Evolutionary conservation across 495 filamentous ascomycete genomes (phyloP), one percentile per base, ranked within the genome.

Genomic region (Cryomyces minteri): DNA sequence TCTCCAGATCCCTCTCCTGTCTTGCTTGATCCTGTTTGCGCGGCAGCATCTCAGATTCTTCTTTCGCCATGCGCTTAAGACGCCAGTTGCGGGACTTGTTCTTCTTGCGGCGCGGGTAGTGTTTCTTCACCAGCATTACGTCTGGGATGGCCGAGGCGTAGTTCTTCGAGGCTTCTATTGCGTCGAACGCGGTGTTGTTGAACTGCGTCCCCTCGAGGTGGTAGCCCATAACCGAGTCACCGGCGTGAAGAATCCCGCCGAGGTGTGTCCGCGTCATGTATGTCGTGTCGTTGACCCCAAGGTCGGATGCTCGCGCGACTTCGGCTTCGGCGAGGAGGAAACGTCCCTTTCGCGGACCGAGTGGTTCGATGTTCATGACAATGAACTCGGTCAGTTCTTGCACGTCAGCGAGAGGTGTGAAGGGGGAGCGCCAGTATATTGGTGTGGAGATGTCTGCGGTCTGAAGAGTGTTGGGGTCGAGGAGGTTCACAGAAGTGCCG

Each of bases 51-150:
- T 87, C 84, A 40, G 80, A 78, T 56, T 96, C 82, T 42, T 95
- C 87, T 59, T 73, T 77, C 39, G 74, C 74, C 83, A 98, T 92
- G 54, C 88, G 84, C 76, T 82, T 87, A 54, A 98, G 74, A 50
- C 80, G 81, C 90, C 90, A 98, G 64, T 80, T 77, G 37, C 92
- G 77, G 54, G 67, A 72, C 67, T 82, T 84, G 62, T 72, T 74
- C 67, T 80, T 82, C 71, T 84, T 81, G 54, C 79, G 79, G 60
- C 85, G 78, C 6, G 82, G 74, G 62, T 92, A 96, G 69, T 77
- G 73, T 59, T 99, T 99, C 85, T 92, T 94, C 51, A 99, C 84
- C 3, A 99, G 73, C 0, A 96, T 59, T 1, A 95, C 92, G 51
- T 96, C 92, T 0, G 92, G 92, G 38, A 99, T 80, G 4, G 70